Base-by-base conservation (phyloP, 169 alveolate species). In the Babesia sp. region DNA sequence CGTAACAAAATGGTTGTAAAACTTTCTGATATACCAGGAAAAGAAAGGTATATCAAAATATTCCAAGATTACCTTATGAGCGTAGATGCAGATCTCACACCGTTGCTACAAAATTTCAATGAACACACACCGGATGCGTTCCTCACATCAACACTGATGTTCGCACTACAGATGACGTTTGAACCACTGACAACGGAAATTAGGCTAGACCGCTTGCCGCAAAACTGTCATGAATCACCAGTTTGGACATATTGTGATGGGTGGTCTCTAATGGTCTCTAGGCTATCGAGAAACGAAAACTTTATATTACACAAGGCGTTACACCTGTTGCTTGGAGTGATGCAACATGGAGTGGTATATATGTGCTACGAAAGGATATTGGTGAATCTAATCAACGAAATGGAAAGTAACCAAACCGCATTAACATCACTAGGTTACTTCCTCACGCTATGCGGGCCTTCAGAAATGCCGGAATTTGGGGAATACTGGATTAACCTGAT, bases 401-500 rank as follows among this genome's bases (percentile, higher is more conserved):
- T 71, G 72, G 78, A 79, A 36, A 26, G 28, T 39, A 57, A 61
- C 50, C 63, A 9, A 50, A 6, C 46, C 16, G 58, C 78, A 14
- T 55, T 64, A 20, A 77, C 70, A 12, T 79, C 87, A n/a, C 41
- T 79, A 24, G 77, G 75, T 18, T 67, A 79, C 68, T 70, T 71
- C 60, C 66, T 79, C 39, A 63, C 74, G 22, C 69, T 54, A 48
- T 70, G 84, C 34, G 53, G 58, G 18, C 87, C 87, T 0, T 44
- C 83, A 22, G 87, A 79, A 29, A 5, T 92, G 54, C 97, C 98
- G 22, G 97, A 94, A 16, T 96, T 96, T 69, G 86, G 96, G 34
- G 91, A 88, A 48, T 91, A 96, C 55, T 96, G 99, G 99, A 69
- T 95, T 12, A 96, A 93, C 63, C 79, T 96, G 54, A 86, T 95